Conservation (phyloP, 768 basidiomycete species). For the Panaeolus papilionaceus region DNA sequence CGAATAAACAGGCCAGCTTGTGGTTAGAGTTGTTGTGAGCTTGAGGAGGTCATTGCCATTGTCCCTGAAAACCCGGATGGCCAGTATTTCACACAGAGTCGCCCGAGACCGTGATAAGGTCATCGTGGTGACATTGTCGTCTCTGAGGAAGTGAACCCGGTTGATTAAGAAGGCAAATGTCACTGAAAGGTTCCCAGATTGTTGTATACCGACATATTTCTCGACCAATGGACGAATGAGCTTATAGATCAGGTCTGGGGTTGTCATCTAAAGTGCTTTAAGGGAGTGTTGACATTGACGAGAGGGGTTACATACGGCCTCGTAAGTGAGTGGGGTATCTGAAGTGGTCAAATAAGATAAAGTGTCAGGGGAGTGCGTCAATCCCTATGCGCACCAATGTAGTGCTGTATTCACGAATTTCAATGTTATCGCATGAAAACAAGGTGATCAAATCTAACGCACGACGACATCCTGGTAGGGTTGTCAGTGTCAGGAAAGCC, state of each 20-base stretch:
- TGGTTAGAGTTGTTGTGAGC: slow-evolving; percentile 74
- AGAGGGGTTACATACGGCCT: slow-evolving; percentile 60
- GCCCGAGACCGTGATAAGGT: slow-evolving; percentile 79
- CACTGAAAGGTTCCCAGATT: slow-evolving; percentile 77
- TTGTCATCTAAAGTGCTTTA: slow-evolving; percentile 58
- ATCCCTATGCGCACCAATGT: slow-evolving; percentile 62
- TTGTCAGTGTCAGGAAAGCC: slow-evolving; percentile 22
- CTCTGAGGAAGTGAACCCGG: slow-evolving; percentile 83
- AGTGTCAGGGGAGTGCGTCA: not conserved
- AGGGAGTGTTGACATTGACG: not conserved
- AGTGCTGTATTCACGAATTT: slow-evolving; percentile 51
- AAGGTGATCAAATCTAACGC: slow-evolving; percentile 8
- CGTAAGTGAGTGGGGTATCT: slow-evolving; percentile 88
- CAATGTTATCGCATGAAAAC: not conserved
- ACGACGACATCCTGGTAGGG: slow-evolving; percentile 66
- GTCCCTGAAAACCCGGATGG: slow-evolving; percentile 77
- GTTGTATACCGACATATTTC: slow-evolving; percentile 80
- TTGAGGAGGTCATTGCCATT: slow-evolving; percentile 72
- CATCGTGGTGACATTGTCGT: slow-evolving; percentile 73
- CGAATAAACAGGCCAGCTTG: slow-evolving; percentile 80
- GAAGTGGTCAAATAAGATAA: slow-evolving; percentile 18
- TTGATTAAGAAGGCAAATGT: slow-evolving; percentile 91
- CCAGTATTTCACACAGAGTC: slow-evolving; percentile 87
- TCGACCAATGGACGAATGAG: slow-evolving; percentile 88
- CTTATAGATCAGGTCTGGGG: slow-evolving; percentile 90